phyloP scores from a whole-genome alignment of 805 yeast species.

The Kodamaea leandrae region DNA sequence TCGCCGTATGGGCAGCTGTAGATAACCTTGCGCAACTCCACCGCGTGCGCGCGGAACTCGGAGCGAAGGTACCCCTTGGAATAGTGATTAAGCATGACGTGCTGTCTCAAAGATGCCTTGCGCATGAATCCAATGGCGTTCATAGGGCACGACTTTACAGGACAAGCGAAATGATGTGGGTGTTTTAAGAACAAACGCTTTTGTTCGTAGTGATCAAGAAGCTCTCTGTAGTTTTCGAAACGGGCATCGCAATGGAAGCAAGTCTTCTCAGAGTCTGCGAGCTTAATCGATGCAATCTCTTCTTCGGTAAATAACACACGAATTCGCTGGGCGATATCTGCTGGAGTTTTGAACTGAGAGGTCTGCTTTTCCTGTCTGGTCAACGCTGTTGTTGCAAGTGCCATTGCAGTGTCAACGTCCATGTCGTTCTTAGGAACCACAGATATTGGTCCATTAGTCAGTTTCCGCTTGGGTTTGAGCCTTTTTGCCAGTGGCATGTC shows the following conservation, averaged over 20 bases:
- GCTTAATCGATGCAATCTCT: slow-evolving; percentile 3
- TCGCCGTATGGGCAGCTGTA: slow-evolving; percentile 13
- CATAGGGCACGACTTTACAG: slow-evolving; percentile 39
- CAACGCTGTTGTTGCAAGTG: slow-evolving; percentile 6
- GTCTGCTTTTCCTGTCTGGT: not conserved
- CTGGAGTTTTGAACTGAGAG: not conserved
- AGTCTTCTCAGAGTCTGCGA: slow-evolving; percentile 9
- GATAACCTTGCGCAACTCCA: slow-evolving; percentile 6
- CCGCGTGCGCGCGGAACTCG: slow-evolving; percentile 8
- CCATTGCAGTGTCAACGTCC: slow-evolving; percentile 9
- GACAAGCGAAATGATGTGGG: slow-evolving; percentile 33
- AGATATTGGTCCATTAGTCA: slow-evolving; percentile 3
- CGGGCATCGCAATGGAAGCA: slow-evolving; percentile 30
- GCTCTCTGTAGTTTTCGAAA: slow-evolving; percentile 27
- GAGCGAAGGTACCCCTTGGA: slow-evolving; percentile 16
- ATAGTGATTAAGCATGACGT: slow-evolving; percentile 25
- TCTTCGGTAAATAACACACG: not conserved
- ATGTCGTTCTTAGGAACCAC: slow-evolving; percentile 3
- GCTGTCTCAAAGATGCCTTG: slow-evolving; percentile 29
- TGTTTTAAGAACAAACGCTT: slow-evolving; percentile 18
- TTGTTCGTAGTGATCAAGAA: slow-evolving; percentile 36
- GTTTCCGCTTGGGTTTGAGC: not conserved
- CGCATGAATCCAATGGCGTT: slow-evolving; percentile 36
- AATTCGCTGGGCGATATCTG: not conserved
- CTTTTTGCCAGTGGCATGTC: not conserved